phyloP scores from a whole-genome alignment of 2,329 filamentous ascomycete species.

The Pseudovirgaria hyperparasitica region DNA sequence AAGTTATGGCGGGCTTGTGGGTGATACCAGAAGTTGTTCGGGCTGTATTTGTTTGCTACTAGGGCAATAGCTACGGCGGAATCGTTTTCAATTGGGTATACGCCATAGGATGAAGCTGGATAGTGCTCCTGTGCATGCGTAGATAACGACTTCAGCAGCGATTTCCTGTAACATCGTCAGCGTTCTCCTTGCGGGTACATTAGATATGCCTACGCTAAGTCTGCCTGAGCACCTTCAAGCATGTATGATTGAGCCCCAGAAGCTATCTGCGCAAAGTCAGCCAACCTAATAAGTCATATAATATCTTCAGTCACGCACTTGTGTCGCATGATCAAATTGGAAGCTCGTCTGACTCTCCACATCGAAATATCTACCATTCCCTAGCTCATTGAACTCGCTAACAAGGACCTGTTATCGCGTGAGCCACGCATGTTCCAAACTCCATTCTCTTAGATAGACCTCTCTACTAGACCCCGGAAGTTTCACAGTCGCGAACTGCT shows the following conservation, averaged over 20 bases:
- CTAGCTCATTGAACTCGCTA: slow-evolving; percentile 74
- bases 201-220: slow-evolving; percentile 56
- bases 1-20: not conserved
- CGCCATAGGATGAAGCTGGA: slow-evolving; percentile 65
- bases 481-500: slow-evolving; percentile 81
- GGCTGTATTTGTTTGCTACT: slow-evolving; percentile 93
- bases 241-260: slow-evolving; percentile 69
- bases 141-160: slow-evolving; percentile 63
- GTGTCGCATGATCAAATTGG: slow-evolving; percentile 70
- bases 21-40: slow-evolving; percentile 84
- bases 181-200: not conserved
- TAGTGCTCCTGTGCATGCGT: slow-evolving; percentile 82
- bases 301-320: slow-evolving; percentile 38
- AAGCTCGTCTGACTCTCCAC: slow-evolving; percentile 81
- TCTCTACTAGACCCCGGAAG: slow-evolving; percentile 73
- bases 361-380: slow-evolving; percentile 77
- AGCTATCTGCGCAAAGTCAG: slow-evolving; percentile 48
- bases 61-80: slow-evolving; percentile 67
- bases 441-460: slow-evolving; percentile 32
- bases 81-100: slow-evolving; percentile 68
- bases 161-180: slow-evolving; percentile 49
- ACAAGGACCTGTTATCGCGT: slow-evolving; percentile 49
- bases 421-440: slow-evolving; percentile 7
- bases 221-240: slow-evolving; percentile 61
- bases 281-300: not conserved